phyloP scores from a whole-genome alignment of 2,329 filamentous ascomycete species.

The Fusarium falciforme region DNA sequence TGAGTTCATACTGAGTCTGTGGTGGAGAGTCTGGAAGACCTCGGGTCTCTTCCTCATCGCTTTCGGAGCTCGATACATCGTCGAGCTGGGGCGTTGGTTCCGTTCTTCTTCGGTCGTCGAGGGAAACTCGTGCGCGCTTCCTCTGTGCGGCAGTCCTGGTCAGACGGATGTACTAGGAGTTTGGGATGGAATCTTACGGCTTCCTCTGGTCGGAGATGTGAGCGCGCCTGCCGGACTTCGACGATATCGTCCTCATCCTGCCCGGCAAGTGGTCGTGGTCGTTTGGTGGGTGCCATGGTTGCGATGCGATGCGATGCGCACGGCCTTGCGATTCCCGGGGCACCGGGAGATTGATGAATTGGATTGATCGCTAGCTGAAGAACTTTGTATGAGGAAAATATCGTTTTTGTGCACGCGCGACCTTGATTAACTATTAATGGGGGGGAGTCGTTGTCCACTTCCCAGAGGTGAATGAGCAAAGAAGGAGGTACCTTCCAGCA shows the following conservation, averaged over 20 bases:
- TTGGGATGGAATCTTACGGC: constrained; percentile 49
- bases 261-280: constrained; percentile 52
- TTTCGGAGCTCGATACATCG: constrained; percentile 45
- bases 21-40: constrained; percentile 52
- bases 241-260: constrained; percentile 50
- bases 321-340: constrained; percentile 11
- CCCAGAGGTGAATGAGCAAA: background rate
- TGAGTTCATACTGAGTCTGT: constrained; percentile 70
- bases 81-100: constrained; percentile 30
- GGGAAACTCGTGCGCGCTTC: constrained; percentile 51
- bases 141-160: constrained; percentile 32
- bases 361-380: background rate
- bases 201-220: constrained; percentile 52
- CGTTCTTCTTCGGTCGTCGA: constrained; percentile 32
- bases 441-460: background rate
- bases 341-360: background rate
- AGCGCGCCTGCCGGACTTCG: constrained; percentile 55
- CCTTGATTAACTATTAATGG: background rate
- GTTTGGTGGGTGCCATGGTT: constrained; percentile 54
- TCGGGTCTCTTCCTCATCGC: constrained; percentile 44
- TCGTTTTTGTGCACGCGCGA: background rate
- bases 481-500: background rate
- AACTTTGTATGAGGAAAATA: background rate
- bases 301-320: constrained; percentile 3
- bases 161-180: background rate